Percentiles rank a stretch among this genome's conserved stretches.
Evolutionary conservation across 345 rosid genomes (phyloP).

Genomic region (Populus tremula): DNA sequence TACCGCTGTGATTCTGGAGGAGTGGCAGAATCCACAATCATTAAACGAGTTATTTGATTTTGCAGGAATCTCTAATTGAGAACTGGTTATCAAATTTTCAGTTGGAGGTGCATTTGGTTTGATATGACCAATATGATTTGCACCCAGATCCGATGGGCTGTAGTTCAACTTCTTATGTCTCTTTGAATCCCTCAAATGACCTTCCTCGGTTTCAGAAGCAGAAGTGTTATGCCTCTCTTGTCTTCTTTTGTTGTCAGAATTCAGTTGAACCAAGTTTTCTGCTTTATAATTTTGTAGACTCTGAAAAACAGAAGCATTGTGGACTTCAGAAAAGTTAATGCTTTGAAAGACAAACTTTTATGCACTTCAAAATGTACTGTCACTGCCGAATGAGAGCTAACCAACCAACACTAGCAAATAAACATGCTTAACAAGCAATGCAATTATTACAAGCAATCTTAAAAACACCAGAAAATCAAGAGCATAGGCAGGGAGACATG

Average conservation of each 20-base stretch:
- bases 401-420: too few species aligned
- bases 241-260: slow-evolving; percentile 16
- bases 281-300: slow-evolving; percentile 29
- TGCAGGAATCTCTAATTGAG: slow-evolving; percentile 17
- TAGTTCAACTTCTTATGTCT: slow-evolving; percentile 50
- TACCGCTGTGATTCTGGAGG: slow-evolving; percentile 58
- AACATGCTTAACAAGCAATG: too few species aligned
- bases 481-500: not conserved
- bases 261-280: slow-evolving; percentile 26
- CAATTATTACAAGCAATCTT: slow-evolving; percentile 1
- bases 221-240: slow-evolving; percentile 30
- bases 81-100: slow-evolving; percentile 12
- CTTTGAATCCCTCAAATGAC: slow-evolving; percentile 39
- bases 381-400: too few species aligned
- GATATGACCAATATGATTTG: slow-evolving; percentile 1
- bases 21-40: slow-evolving; percentile 74
- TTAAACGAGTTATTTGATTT: slow-evolving; percentile 17
- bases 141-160: slow-evolving; percentile 15
- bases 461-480: not conserved
- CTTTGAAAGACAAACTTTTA: too few species aligned
- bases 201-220: slow-evolving; percentile 35
- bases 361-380: not conserved
- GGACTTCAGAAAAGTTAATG: not conserved
- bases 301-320: slow-evolving; percentile 24
- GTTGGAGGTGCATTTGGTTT: slow-evolving; percentile 13